Conservation (phyloP, 139 green algal species). For the Asterochloris sp. region DNA sequence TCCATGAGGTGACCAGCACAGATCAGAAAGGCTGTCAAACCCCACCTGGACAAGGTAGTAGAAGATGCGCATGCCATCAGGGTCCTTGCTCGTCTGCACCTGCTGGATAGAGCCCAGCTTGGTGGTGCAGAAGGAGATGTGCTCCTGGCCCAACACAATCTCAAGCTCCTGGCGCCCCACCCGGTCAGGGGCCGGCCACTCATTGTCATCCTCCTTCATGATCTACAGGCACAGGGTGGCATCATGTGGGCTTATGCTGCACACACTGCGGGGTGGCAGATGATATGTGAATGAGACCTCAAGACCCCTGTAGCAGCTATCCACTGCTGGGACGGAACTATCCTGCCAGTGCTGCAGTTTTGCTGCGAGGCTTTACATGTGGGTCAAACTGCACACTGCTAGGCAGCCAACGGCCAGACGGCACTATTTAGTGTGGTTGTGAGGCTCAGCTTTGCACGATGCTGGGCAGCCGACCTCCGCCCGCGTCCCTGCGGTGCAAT, state of each 20-base stretch:
- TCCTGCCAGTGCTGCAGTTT: no score
- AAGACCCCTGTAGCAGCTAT: no score
- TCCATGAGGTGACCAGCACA: neutral
- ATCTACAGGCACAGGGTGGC: constrained; percentile 55
- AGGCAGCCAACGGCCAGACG: no score
- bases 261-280: neutral
- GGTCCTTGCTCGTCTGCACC: constrained; percentile 94
- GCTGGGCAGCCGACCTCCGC: no score
- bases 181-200: constrained; percentile 89
- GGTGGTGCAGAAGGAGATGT: constrained; percentile 95
- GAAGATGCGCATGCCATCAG: constrained; percentile 92
- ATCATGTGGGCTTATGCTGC: no score
- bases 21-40: neutral
- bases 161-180: constrained; percentile 95
- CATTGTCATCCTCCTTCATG: constrained; percentile 94
- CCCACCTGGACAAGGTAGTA: constrained; percentile 96
- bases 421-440: no score
- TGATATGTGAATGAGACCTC: neutral
- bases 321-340: no score
- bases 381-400: no score
- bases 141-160: constrained; percentile 86
- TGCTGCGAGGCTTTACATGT: no score
- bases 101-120: constrained; percentile 95
- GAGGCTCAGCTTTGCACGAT: no score
- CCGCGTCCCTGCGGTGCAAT: no score